phyloP scores from a whole-genome alignment of 306 rosid species.

The Cyamopsis tetragonoloba region DNA sequence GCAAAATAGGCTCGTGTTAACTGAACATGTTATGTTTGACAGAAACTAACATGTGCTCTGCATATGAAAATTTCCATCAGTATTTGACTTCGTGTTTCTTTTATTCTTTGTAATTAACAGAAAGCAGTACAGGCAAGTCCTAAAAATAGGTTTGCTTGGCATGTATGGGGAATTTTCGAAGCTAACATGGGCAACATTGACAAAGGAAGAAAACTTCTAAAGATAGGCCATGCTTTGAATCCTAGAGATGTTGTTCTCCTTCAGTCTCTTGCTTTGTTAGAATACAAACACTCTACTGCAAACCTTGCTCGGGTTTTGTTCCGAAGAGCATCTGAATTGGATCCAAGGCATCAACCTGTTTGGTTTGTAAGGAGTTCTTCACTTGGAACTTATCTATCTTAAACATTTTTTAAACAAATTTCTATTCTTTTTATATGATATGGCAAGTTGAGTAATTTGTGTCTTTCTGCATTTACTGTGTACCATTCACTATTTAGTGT shows the following conservation, averaged over 20 bases:
- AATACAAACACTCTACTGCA: conserved; percentile 77
- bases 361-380: conserved; percentile 70
- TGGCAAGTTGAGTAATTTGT: neutral
- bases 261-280: conserved; percentile 91
- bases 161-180: conserved; percentile 97
- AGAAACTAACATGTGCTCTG: no score
- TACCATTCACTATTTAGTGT: neutral
- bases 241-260: conserved; percentile 93
- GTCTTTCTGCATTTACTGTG: conserved; percentile 1
- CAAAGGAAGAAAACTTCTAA: conserved; percentile 74
- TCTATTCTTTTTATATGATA: neutral
- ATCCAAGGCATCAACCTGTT: conserved; percentile 94
- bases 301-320: conserved; percentile 81
- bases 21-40: no score
- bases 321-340: conserved; percentile 78
- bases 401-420: neutral
- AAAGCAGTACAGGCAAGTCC: conserved; percentile 93
- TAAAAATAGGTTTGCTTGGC: conserved; percentile 95
- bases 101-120: conserved; percentile 36
- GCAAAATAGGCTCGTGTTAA: no score
- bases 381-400: conserved; percentile 1
- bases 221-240: conserved; percentile 85
- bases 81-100: conserved; percentile 3
- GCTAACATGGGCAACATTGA: conserved; percentile 65
- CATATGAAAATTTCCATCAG: conserved; percentile 11